Evolutionary conservation across 345 rosid genomes (phyloP).

Genomic region (Laguncularia racemosa): DNA sequence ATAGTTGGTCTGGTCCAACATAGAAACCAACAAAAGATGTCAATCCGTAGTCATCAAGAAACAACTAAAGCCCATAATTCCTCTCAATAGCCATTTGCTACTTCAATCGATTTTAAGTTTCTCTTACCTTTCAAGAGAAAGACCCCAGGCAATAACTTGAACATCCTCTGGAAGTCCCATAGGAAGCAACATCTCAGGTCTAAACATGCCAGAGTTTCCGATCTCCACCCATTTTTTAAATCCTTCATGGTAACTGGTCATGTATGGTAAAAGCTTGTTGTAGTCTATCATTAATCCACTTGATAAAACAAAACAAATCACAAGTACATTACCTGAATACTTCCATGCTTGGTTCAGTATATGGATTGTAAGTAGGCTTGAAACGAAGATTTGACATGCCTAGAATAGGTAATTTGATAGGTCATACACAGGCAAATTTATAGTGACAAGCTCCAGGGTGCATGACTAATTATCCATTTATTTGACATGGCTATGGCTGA

Average conservation of each 20-base stretch:
- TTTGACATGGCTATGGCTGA: background rate
- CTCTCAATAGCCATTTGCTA: too few species aligned
- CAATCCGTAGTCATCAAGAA: background rate
- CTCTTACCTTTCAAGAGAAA: slow-evolving; percentile 88
- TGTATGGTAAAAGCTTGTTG: too few species aligned
- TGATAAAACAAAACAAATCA: background rate
- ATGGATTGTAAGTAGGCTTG: slow-evolving; percentile 97
- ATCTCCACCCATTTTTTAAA: slow-evolving; percentile 86
- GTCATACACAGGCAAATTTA: background rate
- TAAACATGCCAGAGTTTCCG: slow-evolving; percentile 94
- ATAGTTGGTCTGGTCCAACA: slow-evolving; percentile 70
- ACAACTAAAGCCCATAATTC: background rate
- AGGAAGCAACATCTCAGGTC: slow-evolving; percentile 91
- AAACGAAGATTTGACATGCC: slow-evolving; percentile 86
- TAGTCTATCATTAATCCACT: too few species aligned
- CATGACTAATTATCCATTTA: background rate
- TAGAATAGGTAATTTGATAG: slow-evolving; percentile 11
- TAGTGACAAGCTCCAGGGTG: too few species aligned
- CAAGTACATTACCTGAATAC: slow-evolving; percentile 57
- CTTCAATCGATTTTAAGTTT: background rate
- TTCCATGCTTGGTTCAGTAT: slow-evolving; percentile 97
- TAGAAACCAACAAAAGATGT: background rate
- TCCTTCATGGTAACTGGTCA: slow-evolving; percentile 72
- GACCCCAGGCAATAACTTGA: slow-evolving; percentile 90
- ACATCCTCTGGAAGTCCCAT: slow-evolving; percentile 96